Percentiles rank a stretch among this genome's conserved stretches.
These are phyloP conservation scores for Auriscalpium orientale DNA, from an alignment of 768 basidiomycete genomes.

Conservation along the genomic window DNA sequence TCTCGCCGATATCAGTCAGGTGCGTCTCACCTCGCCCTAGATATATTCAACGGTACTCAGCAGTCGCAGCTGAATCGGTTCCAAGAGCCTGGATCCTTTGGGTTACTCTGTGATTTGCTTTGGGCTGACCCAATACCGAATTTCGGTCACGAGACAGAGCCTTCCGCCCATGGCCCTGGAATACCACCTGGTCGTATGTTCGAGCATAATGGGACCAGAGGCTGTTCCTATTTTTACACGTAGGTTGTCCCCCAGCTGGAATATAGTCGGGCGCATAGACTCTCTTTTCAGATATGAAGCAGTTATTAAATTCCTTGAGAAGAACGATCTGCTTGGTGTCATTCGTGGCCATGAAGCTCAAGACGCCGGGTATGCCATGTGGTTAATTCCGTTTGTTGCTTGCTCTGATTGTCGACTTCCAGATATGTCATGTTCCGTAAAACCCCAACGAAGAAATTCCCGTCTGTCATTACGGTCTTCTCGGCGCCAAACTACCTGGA, in stretches of 20 bases:
- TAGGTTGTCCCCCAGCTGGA: slow-evolving; percentile 32
- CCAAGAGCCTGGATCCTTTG: slow-evolving; percentile 86
- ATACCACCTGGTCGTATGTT: slow-evolving; percentile 55
- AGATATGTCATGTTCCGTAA: slow-evolving; percentile 94
- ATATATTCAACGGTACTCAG: neutral
- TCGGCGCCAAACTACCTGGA: slow-evolving; percentile 96
- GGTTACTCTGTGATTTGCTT: slow-evolving; percentile 87
- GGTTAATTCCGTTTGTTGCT: neutral
- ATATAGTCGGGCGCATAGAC: neutral
- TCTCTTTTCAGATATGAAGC: slow-evolving; percentile 58
- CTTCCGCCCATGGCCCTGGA: slow-evolving; percentile 38
- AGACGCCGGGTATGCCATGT: slow-evolving; percentile 70
- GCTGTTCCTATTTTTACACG: slow-evolving; percentile 93
- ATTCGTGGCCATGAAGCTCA: slow-evolving; percentile 97
- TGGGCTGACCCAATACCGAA: slow-evolving; percentile 93
- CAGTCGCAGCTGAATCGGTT: slow-evolving; percentile 74
- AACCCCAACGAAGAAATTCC: slow-evolving; percentile 91
- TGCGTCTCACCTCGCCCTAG: slow-evolving; percentile 27
- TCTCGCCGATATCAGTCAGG: slow-evolving; percentile 65
- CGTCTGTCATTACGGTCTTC: slow-evolving; percentile 96
- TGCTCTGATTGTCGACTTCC: slow-evolving; percentile 1
- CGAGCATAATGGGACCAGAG: slow-evolving; percentile 77
- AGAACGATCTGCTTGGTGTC: slow-evolving; percentile 85
- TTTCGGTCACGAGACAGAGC: slow-evolving; percentile 76
- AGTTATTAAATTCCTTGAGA: slow-evolving; percentile 87